Evolutionary conservation across 2,329 filamentous ascomycete genomes (phyloP).

Genomic region (Arthrobotrys pseudoclavata): DNA sequence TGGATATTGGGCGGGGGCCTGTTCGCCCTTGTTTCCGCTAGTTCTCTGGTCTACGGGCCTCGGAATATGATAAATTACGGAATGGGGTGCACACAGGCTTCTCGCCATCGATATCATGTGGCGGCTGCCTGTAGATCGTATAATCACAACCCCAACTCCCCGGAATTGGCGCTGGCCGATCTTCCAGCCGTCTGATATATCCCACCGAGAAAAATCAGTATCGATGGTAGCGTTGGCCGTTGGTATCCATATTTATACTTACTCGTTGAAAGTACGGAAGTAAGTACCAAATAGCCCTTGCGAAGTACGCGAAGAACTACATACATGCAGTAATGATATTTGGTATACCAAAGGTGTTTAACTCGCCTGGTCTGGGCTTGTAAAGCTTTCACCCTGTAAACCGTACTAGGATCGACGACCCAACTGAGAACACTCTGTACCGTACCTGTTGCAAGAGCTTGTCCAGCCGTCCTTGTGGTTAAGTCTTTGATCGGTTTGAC

Average conservation of each 20-base stretch:
- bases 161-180: conserved; percentile 34
- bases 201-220: background rate
- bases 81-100: background rate
- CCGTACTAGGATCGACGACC: background rate
- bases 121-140: conserved; percentile 7
- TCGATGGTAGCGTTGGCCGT: background rate
- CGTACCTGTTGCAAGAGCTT: background rate
- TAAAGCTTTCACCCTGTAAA: background rate
- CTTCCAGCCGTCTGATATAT: background rate
- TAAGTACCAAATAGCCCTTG: background rate
- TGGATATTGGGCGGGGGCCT: conserved; percentile 37
- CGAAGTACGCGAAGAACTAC: background rate
- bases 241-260: background rate
- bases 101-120: conserved; percentile 29
- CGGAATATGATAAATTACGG: conserved; percentile 16
- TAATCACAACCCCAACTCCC: conserved; percentile 39
- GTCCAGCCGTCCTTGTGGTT: background rate
- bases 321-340: too few relatives aligned
- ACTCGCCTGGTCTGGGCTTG: background rate
- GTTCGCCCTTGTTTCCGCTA: conserved; percentile 25
- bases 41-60: conserved; percentile 46
- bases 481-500: background rate
- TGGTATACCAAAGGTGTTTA: too few relatives aligned
- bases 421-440: background rate
- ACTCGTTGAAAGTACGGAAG: background rate